Evolutionary conservation across 139 green algal species (phyloP).

Genomic region (Coccomyxa sp.): DNA sequence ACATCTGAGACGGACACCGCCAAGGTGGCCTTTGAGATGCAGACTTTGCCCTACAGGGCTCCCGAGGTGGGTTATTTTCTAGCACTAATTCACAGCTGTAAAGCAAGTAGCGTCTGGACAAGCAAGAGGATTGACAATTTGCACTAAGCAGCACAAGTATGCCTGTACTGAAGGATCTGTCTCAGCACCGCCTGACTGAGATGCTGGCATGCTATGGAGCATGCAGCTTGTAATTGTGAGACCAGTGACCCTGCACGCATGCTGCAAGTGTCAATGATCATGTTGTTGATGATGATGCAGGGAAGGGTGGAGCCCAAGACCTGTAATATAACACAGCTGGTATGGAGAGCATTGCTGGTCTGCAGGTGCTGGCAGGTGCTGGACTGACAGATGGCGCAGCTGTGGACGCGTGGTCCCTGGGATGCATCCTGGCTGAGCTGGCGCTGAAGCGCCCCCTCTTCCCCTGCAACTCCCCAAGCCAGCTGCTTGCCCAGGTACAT

Average conservation of each 20-base stretch:
- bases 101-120: too few relatives aligned
- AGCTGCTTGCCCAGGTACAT: constrained; percentile 31
- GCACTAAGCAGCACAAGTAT: too few relatives aligned
- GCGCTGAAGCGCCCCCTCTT: constrained; percentile 41
- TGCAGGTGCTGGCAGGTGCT: constrained; percentile 20
- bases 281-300: background rate
- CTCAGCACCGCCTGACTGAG: too few relatives aligned
- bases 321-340: background rate
- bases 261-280: too few relatives aligned
- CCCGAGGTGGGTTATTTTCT: constrained; percentile 41
- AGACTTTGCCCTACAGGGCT: constrained; percentile 46
- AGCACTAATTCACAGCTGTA: too few relatives aligned
- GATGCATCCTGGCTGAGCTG: constrained; percentile 46
- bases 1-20: constrained; percentile 31
- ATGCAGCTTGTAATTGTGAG: background rate
- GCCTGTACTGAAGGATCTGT: too few relatives aligned
- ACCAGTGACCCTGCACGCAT: background rate
- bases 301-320: too few relatives aligned
- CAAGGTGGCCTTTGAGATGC: constrained; percentile 30
- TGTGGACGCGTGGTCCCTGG: constrained; percentile 42
- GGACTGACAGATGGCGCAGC: constrained; percentile 6
- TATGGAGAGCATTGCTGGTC: background rate
- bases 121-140: too few relatives aligned
- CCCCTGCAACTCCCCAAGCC: constrained; percentile 12
- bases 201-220: too few relatives aligned